Base-by-base conservation (phyloP, 1,139 yeast species). In the Petasospora rhodanensis region DNA sequence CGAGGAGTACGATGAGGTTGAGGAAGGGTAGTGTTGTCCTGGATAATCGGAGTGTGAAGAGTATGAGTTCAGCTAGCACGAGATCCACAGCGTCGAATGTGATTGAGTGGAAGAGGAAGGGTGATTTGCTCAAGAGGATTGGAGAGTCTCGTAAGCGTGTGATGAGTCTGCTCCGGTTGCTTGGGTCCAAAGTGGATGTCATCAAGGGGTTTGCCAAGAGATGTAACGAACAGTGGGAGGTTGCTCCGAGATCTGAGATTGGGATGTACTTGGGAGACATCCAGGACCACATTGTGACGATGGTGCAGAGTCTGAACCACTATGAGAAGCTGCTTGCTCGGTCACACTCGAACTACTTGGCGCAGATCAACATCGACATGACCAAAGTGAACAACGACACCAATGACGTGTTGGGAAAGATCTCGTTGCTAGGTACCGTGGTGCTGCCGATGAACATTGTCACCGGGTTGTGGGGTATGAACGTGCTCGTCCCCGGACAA, bases 381-480 rank as follows among this genome's bases (percentile, higher is more conserved):
- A 91, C 96, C 7, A 79, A 81, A 56, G 96, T 87, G n/a, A 91
- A 89, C 59, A 91, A 91, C 52, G 96, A 89, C 49, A 89, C 94
- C 72, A 91, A 91, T 57, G 97, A 91, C 54, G 96, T 89, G 4
- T 71, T 91, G 52, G 95, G 96, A 4, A 85, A 89, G 55, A 85
- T 91, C 37, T 86, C 97, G 6, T 81, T 91, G 26, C 64, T 91
- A 43, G 98, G 98, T 70, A 87, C 97, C 0, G 84, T 91, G 41
- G 95, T 91, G 7, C 65, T 91, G 41, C 98, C 98, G 4, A 75
- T 91, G 70, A 91, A 91, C 55, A 85, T 91, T 37, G 80, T 91
- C 16, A 91, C 98, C 1, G 98, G 98, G 18, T 65, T 91, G 34
- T 91, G 97, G 97, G 98, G 98, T 41, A 91, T 91, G 98, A 91